Evolutionary conservation across 805 yeast genomes (phyloP).

Genomic region (Pichia deserticola): DNA sequence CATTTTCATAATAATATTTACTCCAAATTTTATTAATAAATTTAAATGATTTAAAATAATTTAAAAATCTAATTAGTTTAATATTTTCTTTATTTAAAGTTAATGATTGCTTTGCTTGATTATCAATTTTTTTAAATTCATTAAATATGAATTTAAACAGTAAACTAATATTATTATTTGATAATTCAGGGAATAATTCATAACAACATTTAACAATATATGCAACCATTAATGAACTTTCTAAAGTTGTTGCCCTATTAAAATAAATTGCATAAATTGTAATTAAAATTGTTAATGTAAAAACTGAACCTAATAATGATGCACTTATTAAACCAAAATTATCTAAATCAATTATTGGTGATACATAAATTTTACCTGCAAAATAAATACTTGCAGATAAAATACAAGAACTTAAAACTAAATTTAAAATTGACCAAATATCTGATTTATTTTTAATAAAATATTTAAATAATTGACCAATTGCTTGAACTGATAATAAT

Average conservation of each 20-base stretch:
- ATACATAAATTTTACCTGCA: conserved; percentile 73
- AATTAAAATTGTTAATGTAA: conserved; percentile 66
- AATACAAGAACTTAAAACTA: conserved; percentile 65
- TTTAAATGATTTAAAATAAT: neutral
- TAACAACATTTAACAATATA: conserved; percentile 90
- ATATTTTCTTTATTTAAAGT: conserved; percentile 14
- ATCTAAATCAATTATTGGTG: conserved; percentile 49
- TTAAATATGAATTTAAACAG: conserved; percentile 29
- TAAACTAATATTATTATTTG: conserved; percentile 35
- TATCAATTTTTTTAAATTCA: conserved; percentile 30
- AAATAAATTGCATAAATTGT: conserved; percentile 81
- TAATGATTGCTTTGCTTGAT: conserved; percentile 22
- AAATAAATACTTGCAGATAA: conserved; percentile 73
- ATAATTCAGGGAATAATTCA: conserved; percentile 84
- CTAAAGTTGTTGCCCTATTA: conserved; percentile 83
- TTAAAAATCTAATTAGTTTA: neutral
- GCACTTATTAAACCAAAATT: conserved; percentile 67
- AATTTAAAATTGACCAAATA: conserved; percentile 67
- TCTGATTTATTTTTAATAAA: conserved; percentile 58
- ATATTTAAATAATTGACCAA: conserved; percentile 77
- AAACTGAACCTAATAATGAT: conserved; percentile 75
- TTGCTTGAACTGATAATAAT: conserved; percentile 81
- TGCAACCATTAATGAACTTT: conserved; percentile 76
- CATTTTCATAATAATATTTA: neutral
- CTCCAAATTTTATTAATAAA: neutral